phyloP scores from a whole-genome alignment of 352 stramenopile genomes.

The Phytophthora hibernalis region DNA sequence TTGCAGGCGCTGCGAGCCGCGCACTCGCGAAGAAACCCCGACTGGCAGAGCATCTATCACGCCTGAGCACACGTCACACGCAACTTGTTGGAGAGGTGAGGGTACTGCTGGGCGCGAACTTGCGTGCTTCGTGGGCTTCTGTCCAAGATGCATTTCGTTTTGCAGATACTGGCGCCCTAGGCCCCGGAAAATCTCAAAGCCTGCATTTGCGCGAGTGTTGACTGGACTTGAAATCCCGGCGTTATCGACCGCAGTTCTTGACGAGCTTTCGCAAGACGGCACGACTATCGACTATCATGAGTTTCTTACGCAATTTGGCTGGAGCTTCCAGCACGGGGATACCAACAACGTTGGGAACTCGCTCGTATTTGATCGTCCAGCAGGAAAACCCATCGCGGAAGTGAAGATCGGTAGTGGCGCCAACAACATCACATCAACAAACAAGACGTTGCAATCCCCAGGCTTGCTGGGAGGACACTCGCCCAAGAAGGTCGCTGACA shows the following conservation, averaged over 20 bases:
- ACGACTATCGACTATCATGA: slow-evolving; percentile 67
- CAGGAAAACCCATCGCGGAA: slow-evolving; percentile 24
- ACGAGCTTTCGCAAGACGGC: slow-evolving; percentile 34
- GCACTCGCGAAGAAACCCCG: slow-evolving; percentile 66
- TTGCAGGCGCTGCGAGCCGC: slow-evolving; percentile 43
- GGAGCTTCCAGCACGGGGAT: slow-evolving; percentile 68
- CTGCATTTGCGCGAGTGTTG: slow-evolving; percentile 54
- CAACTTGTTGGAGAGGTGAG: slow-evolving; percentile 56
- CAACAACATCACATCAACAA: slow-evolving; percentile 28
- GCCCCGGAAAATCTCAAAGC: slow-evolving; percentile 45
- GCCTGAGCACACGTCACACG: slow-evolving; percentile 57
- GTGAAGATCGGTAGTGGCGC: slow-evolving; percentile 22
- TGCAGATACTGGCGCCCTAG: slow-evolving; percentile 37
- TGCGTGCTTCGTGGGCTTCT: slow-evolving; percentile 59
- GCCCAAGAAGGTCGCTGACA: slow-evolving; percentile 18
- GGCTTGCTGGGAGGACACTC: slow-evolving; percentile 34
- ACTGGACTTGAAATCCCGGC: slow-evolving; percentile 54
- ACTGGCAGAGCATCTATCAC: slow-evolving; percentile 55
- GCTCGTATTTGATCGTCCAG: slow-evolving; percentile 49
- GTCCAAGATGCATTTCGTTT: slow-evolving; percentile 64
- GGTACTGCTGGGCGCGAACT: slow-evolving; percentile 45
- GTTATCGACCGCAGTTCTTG: slow-evolving; percentile 33
- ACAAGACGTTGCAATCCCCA: slow-evolving; percentile 62
- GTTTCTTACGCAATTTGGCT: slow-evolving; percentile 71
- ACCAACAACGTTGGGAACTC: slow-evolving; percentile 73